Conservation (phyloP, 495 filamentous ascomycete genomes). For the Aspergillus coremiiformis region DNA sequence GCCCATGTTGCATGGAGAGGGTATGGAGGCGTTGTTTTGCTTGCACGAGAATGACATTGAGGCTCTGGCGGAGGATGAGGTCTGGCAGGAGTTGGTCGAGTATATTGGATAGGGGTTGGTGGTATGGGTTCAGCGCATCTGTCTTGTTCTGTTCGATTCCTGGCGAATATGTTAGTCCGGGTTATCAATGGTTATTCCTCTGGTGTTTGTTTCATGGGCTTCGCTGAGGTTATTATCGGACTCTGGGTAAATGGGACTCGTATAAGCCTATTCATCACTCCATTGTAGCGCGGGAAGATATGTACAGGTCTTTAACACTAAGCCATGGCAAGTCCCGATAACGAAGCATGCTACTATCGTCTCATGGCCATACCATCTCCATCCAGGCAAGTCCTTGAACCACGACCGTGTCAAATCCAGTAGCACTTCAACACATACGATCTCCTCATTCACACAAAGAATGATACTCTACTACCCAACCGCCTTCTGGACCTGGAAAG, state of each 20-base stretch:
- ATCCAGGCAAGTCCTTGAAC: neutral
- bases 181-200: no score
- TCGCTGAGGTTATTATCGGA: no score
- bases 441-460: neutral
- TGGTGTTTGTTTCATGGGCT: no score
- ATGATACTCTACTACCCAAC: neutral
- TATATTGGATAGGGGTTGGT: constrained; percentile 1
- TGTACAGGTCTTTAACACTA: no score
- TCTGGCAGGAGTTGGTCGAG: constrained; percentile 14
- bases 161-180: no score
- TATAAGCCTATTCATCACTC: no score
- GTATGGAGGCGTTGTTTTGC: constrained; percentile 20
- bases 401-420: neutral
- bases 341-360: neutral
- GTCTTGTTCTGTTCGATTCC: no score
- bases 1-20: constrained; percentile 7
- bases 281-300: no score
- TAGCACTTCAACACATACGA: no score
- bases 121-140: no score
- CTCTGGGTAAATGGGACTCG: no score
- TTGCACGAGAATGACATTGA: constrained; percentile 19
- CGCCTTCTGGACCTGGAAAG: neutral
- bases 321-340: no score
- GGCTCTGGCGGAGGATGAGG: constrained; percentile 16
- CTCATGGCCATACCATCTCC: neutral